Percentiles rank a stretch among this genome's conserved stretches.
Conservation (phyloP, 1,284 basidiomycete species). For the Trichosporon coremiiforme region DNA sequence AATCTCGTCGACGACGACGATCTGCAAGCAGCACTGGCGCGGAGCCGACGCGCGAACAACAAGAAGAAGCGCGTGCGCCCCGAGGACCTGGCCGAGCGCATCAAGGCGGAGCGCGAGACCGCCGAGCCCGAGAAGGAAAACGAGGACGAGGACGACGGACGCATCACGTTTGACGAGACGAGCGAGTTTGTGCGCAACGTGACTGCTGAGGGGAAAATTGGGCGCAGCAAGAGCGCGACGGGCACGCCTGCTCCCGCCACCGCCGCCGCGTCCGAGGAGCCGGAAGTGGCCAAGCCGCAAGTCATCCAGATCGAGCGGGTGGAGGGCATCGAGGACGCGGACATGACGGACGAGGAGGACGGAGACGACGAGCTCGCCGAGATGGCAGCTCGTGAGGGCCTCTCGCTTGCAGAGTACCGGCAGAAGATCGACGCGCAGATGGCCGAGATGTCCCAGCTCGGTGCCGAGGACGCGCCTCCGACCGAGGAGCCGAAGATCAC, state of each 20-base stretch:
- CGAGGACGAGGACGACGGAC: slow-evolving; percentile 65
- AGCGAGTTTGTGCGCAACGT: slow-evolving; percentile 95
- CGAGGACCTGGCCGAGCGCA: slow-evolving; percentile 72
- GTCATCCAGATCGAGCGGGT: slow-evolving; percentile 57
- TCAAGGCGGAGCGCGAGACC: slow-evolving; percentile 4
- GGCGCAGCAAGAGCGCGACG: slow-evolving; percentile 50
- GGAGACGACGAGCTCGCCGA: slow-evolving; percentile 65
- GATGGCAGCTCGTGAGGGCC: slow-evolving; percentile 55
- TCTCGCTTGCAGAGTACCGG: slow-evolving; percentile 56
- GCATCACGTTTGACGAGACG: slow-evolving; percentile 92
- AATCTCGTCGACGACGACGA: slow-evolving; percentile 99
- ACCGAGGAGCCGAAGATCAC: slow-evolving; percentile 68
- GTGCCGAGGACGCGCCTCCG: slow-evolving; percentile 62
- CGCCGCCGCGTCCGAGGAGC: slow-evolving; percentile 26
- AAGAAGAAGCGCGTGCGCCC: slow-evolving; percentile 76
- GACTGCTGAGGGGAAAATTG: slow-evolving; percentile 58
- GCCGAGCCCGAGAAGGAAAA: slow-evolving; percentile 58
- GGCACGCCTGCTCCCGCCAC: slow-evolving; percentile 34
- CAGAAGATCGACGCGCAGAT: slow-evolving; percentile 54
- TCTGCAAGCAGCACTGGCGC: slow-evolving; percentile 86
- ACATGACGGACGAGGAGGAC: slow-evolving; percentile 67
- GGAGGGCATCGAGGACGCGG: slow-evolving; percentile 59
- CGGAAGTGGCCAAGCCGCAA: slow-evolving; percentile 55
- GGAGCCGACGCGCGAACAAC: slow-evolving; percentile 77
- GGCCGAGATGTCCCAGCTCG: slow-evolving; percentile 63